Evolutionary conservation across 2,329 filamentous ascomycete genomes (phyloP), one percentile per base, ranked within the genome.

Genomic region (Diaporthe sp.): DNA sequence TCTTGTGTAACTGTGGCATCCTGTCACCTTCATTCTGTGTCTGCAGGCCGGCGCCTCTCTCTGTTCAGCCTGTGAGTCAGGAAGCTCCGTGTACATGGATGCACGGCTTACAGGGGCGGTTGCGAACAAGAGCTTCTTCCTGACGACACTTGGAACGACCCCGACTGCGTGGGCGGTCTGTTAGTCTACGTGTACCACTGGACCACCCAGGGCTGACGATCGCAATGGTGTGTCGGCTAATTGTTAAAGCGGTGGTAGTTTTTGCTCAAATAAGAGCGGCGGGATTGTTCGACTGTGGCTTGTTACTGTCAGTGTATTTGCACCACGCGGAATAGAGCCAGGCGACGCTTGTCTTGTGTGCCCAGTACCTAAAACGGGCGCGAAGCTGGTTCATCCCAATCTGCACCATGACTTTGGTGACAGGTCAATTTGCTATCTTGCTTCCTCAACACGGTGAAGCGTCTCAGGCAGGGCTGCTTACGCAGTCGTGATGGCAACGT

Each of bases 61-160:
- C 1, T 37, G 31, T 37, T 34, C 53, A 37, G 53, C 34, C 37
- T 44, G 51, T 71, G 39, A 71, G 53, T 60, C 53, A 71, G 28
- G 13, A 71, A 37, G 39, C 8, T 15, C 44, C 9, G 2, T n/a
- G 8, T 28, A 22, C 42, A 65, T 49, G 61, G 42, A 51, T 49
- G 22, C 31, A 42, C 51, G 42, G n/a, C 37, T 61, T 51, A 13
- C 65, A 72, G 68, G 73, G 49, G 68, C 34, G 28, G 58, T 75
- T 71, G 73, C 73, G 73, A 75, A 67, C 39, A 60, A 22, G 37
- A 53, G 39, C 65, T 61, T 34, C 31, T 9, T 67, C 42, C 39
- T 75, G 73, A 62, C 73, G 73, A 60, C 46, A 55, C 55, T 34
- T 34, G 42, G 6, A 34, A 37, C 22, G 51, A 28, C 22, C 34